Conservation (phyloP, 139 green algal genomes). For the Yamagishiella unicocca region DNA sequence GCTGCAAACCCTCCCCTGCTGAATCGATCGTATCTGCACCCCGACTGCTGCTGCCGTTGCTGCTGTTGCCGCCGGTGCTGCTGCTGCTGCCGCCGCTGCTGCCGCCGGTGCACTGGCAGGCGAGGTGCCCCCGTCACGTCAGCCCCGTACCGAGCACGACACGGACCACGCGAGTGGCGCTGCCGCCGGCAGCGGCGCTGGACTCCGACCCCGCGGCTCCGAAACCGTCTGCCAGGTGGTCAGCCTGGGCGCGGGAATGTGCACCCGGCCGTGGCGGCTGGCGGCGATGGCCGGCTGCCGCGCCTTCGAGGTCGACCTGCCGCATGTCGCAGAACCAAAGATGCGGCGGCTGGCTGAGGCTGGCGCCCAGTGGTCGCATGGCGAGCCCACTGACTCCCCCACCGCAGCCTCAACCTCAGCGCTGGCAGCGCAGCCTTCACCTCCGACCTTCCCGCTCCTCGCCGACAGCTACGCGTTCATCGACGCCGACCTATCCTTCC, state of each 20-base stretch:
- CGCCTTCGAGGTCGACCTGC: conserved; percentile 59
- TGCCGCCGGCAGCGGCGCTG: too few species aligned
- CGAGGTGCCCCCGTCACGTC: too few species aligned
- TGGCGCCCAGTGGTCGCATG: neutral
- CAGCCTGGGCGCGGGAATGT: conserved; percentile 63
- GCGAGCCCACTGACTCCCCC: neutral
- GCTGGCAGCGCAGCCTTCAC: neutral
- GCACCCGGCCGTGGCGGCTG: conserved; percentile 64
- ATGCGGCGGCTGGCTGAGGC: conserved; percentile 19
- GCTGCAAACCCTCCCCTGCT: too few species aligned
- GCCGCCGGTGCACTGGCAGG: too few species aligned
- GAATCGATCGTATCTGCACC: too few species aligned
- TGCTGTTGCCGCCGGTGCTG: too few species aligned
- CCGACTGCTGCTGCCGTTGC: too few species aligned
- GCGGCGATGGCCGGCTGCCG: neutral
- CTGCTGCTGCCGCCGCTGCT: too few species aligned
- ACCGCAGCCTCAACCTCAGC: neutral
- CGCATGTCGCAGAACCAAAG: conserved; percentile 44
- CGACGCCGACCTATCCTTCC: conserved; percentile 49
- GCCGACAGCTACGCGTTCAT: conserved; percentile 12
- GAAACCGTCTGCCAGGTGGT: conserved; percentile 51
- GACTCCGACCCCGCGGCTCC: neutral
- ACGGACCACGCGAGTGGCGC: neutral
- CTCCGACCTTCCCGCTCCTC: conserved; percentile 16
- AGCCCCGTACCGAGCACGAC: neutral